phyloP scores from a whole-genome alignment of 176 grass and related monocot species.

The Leersia perrieri region DNA sequence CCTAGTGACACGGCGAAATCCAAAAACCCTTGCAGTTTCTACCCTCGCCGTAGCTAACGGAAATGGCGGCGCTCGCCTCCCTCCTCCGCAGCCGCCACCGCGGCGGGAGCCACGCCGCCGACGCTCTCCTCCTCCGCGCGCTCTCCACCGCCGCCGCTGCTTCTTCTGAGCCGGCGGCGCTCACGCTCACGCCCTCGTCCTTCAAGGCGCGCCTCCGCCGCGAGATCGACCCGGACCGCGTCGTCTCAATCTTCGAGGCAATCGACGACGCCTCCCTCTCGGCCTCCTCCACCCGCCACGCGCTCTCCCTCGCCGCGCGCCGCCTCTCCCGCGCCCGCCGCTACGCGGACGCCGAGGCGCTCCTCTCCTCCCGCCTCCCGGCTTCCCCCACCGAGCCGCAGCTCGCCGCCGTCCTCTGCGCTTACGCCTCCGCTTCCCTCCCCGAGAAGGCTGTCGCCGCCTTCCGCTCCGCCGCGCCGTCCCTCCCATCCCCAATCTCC shows the following conservation, averaged over 20 bases:
- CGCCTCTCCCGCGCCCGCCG: constrained; percentile 54
- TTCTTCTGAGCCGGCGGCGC: no score
- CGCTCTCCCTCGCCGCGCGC: constrained; percentile 52
- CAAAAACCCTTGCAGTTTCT: constrained; percentile 12
- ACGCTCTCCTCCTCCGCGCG: constrained; percentile 24
- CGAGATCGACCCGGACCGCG: constrained; percentile 57
- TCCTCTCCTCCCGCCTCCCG: constrained; percentile 48
- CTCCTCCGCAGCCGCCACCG: constrained; percentile 37
- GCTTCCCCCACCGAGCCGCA: constrained; percentile 46
- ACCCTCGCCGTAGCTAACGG: not conserved
- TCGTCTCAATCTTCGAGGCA: constrained; percentile 55
- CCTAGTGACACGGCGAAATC: constrained; percentile 29
- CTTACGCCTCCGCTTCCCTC: constrained; percentile 57
- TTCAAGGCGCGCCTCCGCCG: constrained; percentile 43
- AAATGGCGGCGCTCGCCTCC: constrained; percentile 43
- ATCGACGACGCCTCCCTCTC: constrained; percentile 42
- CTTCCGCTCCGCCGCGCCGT: constrained; percentile 38
- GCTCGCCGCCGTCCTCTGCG: constrained; percentile 59
- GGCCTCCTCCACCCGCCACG: constrained; percentile 45
- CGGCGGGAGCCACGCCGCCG: not conserved
- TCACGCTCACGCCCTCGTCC: not conserved
- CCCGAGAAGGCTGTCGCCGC: constrained; percentile 49
- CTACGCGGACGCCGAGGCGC: constrained; percentile 39
- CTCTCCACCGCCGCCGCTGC: constrained; percentile 15
- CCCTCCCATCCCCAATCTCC: constrained; percentile 35